Base-by-base conservation (phyloP, 2,329 filamentous ascomycete species). In the Cercospora zeae-maydis region DNA sequence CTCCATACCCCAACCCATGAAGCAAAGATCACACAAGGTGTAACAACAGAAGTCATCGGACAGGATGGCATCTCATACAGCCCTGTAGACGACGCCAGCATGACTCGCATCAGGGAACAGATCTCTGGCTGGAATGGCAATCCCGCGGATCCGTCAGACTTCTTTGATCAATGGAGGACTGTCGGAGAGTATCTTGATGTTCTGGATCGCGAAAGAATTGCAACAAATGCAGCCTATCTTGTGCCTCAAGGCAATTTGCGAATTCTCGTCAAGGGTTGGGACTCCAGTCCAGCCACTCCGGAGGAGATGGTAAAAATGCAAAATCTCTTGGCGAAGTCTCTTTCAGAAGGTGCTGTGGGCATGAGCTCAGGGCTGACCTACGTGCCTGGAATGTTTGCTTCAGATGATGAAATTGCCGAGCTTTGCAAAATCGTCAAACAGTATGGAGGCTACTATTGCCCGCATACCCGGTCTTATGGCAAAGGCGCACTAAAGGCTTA, bases 121-220 rank as follows among this genome's bases (percentile, higher is more conserved):
- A 73, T 73, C 16, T 64, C 70, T 6, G 71, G 71, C 27, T 73
- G 71, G 71, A 73, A 73, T 47, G 71, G 70, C 8, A 69, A 71
- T 24, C 71, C 71, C 2, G 51, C 58, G 1, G 67, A 69, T n/a
- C 61, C 63, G 2, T 54, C 62, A 7, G 69, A 67, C 34, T 70
- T 70, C 63, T 71, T 70, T n/a, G 67, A 70, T 9, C 64, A 69
- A 10, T 73, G 71, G 71, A 57, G 69, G 24, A 69, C 52, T 19
- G 71, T 73, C 3, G 61, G 62, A 16, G 68, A 69, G 55, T 72
- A 70, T 57, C 61, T 73, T 8, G 66, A 71, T 55, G 64, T 68
- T 2, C 62, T 73, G 45, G 71, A 72, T 52, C 45, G 63, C 8
- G 66, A 70, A 21, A 42, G 58, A 1, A 69, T 67, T 14, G 70